phyloP scores from a whole-genome alignment of 129 eudicot genomes.

The Sambucus nigra region DNA sequence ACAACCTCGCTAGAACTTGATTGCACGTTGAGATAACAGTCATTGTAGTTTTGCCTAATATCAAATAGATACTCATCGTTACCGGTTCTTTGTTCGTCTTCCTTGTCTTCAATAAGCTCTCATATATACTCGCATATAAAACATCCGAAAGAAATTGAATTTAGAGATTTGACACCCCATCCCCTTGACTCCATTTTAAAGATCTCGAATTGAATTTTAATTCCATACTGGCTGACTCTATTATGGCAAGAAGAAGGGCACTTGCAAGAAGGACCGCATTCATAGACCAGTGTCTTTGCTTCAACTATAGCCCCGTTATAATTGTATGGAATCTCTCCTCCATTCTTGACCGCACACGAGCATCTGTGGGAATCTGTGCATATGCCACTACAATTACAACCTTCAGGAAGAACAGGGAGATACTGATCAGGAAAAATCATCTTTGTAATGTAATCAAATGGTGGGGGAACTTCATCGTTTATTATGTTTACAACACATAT shows the following conservation, averaged over 20 bases:
- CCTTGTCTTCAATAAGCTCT: constrained; percentile 79
- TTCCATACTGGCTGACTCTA: constrained; percentile 70
- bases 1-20: constrained; percentile 13
- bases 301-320: constrained; percentile 79
- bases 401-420: constrained; percentile 27
- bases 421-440: constrained; percentile 58
- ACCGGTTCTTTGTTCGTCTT: constrained; percentile 72
- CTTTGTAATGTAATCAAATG: constrained; percentile 43
- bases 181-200: constrained; percentile 77
- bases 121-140: constrained; percentile 88
- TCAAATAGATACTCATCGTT: constrained; percentile 84
- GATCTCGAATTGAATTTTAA: constrained; percentile 63
- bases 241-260: constrained; percentile 86
- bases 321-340: constrained; percentile 79
- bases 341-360: constrained; percentile 53
- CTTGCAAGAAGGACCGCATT: constrained; percentile 80
- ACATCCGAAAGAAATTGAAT: constrained; percentile 72
- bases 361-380: constrained; percentile 52
- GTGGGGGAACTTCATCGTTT: constrained; percentile 56
- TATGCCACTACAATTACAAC: constrained; percentile 63
- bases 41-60: constrained; percentile 66
- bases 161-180: constrained; percentile 86
- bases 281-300: constrained; percentile 60
- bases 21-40: constrained; percentile 22
- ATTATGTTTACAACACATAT: constrained; percentile 67